These are phyloP conservation scores for Phytophthora rubi DNA, from an alignment of 352 stramenopile species.

Conservation along the genomic window DNA sequence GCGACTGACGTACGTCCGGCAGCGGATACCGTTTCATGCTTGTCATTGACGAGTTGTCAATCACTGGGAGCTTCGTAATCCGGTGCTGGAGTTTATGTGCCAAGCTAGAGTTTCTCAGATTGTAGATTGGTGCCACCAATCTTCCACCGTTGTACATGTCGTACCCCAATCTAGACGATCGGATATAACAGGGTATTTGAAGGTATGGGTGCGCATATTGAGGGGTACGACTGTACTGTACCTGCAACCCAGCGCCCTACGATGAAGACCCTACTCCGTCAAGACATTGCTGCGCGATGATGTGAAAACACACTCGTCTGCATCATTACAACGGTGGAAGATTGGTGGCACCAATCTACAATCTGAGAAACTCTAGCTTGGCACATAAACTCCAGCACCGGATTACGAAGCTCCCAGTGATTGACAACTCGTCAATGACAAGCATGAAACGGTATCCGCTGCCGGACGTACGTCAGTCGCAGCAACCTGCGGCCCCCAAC, in stretches of 20 bases:
- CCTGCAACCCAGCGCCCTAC: too few relatives aligned
- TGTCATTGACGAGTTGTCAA: neutral
- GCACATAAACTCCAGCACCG: neutral
- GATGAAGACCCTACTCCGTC: too few relatives aligned
- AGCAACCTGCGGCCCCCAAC: constrained; percentile 4
- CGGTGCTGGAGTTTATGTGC: neutral
- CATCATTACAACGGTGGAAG: neutral
- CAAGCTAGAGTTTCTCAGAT: neutral
- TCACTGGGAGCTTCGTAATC: constrained; percentile 2
- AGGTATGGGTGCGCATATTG: too few relatives aligned
- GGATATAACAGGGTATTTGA: too few relatives aligned
- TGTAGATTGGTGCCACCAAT: neutral
- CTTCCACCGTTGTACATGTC: too few relatives aligned
- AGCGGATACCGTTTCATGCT: neutral
- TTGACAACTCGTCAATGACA: neutral
- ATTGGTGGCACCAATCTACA: neutral
- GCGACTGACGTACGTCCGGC: constrained; percentile 4
- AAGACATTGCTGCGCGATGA: constrained; percentile 3
- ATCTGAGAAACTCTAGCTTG: neutral
- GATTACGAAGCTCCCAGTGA: constrained; percentile 2
- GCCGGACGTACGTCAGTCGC: constrained; percentile 4
- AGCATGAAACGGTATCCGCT: neutral
- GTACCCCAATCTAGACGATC: too few relatives aligned
- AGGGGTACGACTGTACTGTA: too few relatives aligned
- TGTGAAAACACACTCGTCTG: constrained; percentile 13